Base-by-base conservation (phyloP, 768 basidiomycete genomes). In the Leccinum subgranulosum region DNA sequence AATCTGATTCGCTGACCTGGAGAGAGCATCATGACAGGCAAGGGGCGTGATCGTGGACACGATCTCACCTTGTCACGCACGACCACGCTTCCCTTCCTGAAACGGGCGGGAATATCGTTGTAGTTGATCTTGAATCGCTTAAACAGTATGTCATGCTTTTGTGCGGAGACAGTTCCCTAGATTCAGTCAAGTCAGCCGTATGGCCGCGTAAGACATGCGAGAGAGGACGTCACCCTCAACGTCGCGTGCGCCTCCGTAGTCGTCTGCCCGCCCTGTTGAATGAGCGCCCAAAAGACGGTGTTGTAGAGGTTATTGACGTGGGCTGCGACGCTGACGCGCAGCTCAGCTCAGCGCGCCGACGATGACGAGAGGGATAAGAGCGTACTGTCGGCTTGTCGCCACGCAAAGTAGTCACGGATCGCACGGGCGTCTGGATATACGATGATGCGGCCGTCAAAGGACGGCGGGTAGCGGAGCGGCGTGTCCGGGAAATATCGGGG, bases 251-350 rank as follows among this genome's bases (percentile, higher is more conserved):
- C 96, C 57, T 95, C 83, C 3, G 85, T 79, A 2, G 87, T 85
- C 2, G 84, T 85, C 69, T 90, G 77, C 0, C 87, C 88, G n/a
- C 87, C 90, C 64, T 90, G 81, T 46, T 87, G 87, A 0, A 98
- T 85, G 33, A 99, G 81, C 0, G 94, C 90, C 97, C 96, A 98
- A 68, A 98, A 99, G 0, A 77, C 78, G 0, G 97, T 98, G 67
- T 99, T 99, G 76, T 98, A 95, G 23, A 99, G 75, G 69, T 99
- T 99, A 69, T 99, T 99, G 69, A 98, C 89, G 69, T 99, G 97
- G 0, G 97, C 95, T 98, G 69, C 17, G 36, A 39, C 36, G 36
- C 36, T 41, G n/a, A 41, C 39, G 39, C 39, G 39, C 39, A 41
- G 39, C 39, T 41, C 39, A 41, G 15, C 39, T 41, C 39, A 41